Evolutionary conservation across 1,284 basidiomycete species (phyloP).

Genomic region (Cutaneotrichosporon daszewskae): DNA sequence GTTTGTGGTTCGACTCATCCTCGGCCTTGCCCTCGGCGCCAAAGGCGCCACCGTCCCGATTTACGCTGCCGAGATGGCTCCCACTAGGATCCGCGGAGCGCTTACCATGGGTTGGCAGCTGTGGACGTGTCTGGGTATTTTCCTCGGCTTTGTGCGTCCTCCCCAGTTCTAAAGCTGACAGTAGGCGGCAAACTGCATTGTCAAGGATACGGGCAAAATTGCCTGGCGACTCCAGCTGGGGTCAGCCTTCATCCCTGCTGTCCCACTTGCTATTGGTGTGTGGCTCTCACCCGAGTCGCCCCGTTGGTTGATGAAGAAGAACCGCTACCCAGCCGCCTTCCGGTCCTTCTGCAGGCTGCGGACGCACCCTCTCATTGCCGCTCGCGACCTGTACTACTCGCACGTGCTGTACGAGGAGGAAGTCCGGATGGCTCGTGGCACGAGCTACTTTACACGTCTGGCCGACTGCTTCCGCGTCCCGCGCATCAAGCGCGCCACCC

Average conservation of each 20-base stretch:
- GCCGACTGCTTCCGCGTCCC: constrained; percentile 64
- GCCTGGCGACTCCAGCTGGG: constrained; percentile 52
- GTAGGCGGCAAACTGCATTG: constrained; percentile 13
- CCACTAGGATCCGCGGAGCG: constrained; percentile 50
- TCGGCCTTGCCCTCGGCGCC: constrained; percentile 42
- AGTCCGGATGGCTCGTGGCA: constrained; percentile 52
- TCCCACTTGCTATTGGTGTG: constrained; percentile 18
- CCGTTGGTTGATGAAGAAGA: constrained; percentile 31
- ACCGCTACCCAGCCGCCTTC: constrained; percentile 59
- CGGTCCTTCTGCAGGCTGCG: constrained; percentile 61
- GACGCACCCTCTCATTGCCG: constrained; percentile 62
- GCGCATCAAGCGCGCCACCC: constrained; percentile 65
- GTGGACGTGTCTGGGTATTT: constrained; percentile 20
- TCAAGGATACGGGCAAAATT: constrained; percentile 21
- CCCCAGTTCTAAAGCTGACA: too few species aligned
- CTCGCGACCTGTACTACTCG: constrained; percentile 60
- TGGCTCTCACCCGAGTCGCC: constrained; percentile 28
- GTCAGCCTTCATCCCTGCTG: constrained; percentile 46
- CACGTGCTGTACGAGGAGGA: constrained; percentile 64
- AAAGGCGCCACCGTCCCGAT: constrained; percentile 52
- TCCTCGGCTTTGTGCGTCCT: constrained; percentile 30
- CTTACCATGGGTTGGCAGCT: constrained; percentile 50
- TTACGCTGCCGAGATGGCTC: constrained; percentile 43
- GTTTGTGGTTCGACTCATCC: constrained; percentile 45
- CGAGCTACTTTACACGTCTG: constrained; percentile 45